Percentiles rank a stretch among this genome's conserved stretches.
These are phyloP conservation scores for Tephrocybe rancida DNA, from an alignment of 768 basidiomycete species.

Conservation along the genomic window DNA sequence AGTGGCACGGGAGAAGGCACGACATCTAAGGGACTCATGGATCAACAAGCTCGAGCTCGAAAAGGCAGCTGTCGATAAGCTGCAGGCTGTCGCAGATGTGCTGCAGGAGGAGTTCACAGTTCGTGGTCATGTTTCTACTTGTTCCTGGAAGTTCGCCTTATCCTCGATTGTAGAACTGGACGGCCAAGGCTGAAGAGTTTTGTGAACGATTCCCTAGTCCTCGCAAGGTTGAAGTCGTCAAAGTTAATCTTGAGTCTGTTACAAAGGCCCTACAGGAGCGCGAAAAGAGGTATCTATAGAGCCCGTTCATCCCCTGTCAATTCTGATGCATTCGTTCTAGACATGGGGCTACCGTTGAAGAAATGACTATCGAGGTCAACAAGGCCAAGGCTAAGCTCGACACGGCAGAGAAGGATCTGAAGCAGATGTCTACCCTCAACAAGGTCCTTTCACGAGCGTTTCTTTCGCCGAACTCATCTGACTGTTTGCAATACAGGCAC, in stretches of 20 bases:
- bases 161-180: slow-evolving; percentile 53
- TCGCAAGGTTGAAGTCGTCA: slow-evolving; percentile 55
- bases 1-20: slow-evolving; percentile 48
- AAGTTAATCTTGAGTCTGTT: slow-evolving; percentile 64
- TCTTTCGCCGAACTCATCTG: not conserved
- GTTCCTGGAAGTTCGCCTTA: not conserved
- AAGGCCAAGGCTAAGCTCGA: slow-evolving; percentile 61
- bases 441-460: slow-evolving; percentile 45
- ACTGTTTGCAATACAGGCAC: slow-evolving; percentile 44
- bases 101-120: slow-evolving; percentile 69
- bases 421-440: slow-evolving; percentile 64
- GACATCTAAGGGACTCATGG: slow-evolving; percentile 50
- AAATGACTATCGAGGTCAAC: slow-evolving; percentile 73
- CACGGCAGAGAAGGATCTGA: slow-evolving; percentile 62
- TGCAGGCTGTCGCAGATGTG: slow-evolving; percentile 48
- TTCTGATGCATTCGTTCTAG: slow-evolving; percentile 34
- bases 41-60: slow-evolving; percentile 55
- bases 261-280: slow-evolving; percentile 66
- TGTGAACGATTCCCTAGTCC: slow-evolving; percentile 61
- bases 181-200: slow-evolving; percentile 59
- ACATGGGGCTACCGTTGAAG: slow-evolving; percentile 77
- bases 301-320: not conserved
- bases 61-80: slow-evolving; percentile 41
- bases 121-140: slow-evolving; percentile 17
- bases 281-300: slow-evolving; percentile 53